These are phyloP conservation scores for Lanmaoa pseudosensibilis DNA, from an alignment of 768 basidiomycete species.

Conservation along the genomic window DNA sequence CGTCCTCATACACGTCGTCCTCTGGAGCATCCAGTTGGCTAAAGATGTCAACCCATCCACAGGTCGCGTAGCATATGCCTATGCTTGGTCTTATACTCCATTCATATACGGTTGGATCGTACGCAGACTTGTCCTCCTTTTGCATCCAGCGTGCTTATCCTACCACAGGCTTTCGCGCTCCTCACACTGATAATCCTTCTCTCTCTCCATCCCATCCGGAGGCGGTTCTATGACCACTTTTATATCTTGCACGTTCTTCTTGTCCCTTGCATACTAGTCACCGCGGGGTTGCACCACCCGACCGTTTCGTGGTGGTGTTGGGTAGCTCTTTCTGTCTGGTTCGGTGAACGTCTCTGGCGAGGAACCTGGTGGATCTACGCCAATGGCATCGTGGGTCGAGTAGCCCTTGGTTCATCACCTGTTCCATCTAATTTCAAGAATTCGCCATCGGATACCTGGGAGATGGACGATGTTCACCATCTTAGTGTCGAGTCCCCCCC, in stretches of 20 bases:
- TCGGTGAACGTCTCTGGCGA: conserved; percentile 59
- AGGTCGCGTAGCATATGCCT: conserved; percentile 44
- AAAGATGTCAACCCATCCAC: conserved; percentile 47
- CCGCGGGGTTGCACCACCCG: conserved; percentile 68
- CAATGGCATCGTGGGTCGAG: conserved; percentile 51
- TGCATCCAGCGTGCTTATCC: conserved; percentile 2
- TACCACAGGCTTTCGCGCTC: conserved; percentile 50
- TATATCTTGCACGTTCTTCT: conserved; percentile 64
- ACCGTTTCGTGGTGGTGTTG: conserved; percentile 69
- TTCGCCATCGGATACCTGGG: conserved; percentile 20
- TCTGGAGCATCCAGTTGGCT: conserved; percentile 70
- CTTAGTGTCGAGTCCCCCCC: conserved; percentile 3
- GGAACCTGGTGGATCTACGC: conserved; percentile 53
- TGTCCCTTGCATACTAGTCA: conserved; percentile 59
- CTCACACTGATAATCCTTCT: conserved; percentile 54
- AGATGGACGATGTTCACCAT: conserved; percentile 23
- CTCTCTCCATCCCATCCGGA: conserved; percentile 52
- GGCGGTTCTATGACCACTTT: conserved; percentile 60
- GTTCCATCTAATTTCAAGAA: not conserved
- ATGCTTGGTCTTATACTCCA: conserved; percentile 57
- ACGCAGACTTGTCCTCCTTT: conserved; percentile 23
- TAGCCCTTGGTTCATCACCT: not conserved
- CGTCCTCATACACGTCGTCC: conserved; percentile 55
- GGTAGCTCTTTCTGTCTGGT: conserved; percentile 61
- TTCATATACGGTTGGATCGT: conserved; percentile 67